Evolutionary conservation across 345 rosid species (phyloP), one percentile per base, ranked within the genome.

Genomic region (Acer negundo): DNA sequence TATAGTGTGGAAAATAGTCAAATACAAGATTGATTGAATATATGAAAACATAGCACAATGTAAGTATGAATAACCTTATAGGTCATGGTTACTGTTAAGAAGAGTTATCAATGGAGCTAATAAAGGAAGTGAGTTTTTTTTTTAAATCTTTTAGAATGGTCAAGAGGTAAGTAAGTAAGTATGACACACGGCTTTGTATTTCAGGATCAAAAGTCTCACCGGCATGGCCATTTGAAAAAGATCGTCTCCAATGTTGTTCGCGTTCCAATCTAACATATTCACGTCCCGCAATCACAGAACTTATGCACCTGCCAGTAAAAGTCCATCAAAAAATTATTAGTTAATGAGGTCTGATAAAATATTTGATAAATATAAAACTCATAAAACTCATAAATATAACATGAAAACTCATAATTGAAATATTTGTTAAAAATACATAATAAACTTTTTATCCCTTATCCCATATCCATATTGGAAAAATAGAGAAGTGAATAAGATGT

Each of bases 261-360:
- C 93, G 97, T 72, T 93, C 95, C 87, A 97, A 82, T 84, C 94
- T 86, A 75, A 91, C 86, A 67, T 84, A 82, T 80, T 94, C 99
- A 76, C 95, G 93, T 82, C 98, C 99, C 24, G 97, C 92, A 76
- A 97, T 91, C 62, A 97, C 97, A 62, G 98, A 95, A 74, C 83
- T 89, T 26, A 97, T 93, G 85, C 97, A 93, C 86, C 97, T 93
- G 97, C 83, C 82, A 79, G 75, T 65, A 73, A 76, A 70, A 73
- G 42, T 59, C 44, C 47, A 59, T 62, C n/a, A 51, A 66, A 75
- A 23, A 4, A 13, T 4, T 17, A 24, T 19, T 49, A 26, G 53
- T 67, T 46, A 67, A 24, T 59, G 63, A 26, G 31, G 6, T 17
- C 67, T 12, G 62, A 28, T 20, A 75, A 10, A 51, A 74, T 16